These are phyloP conservation scores for Ganoderma sinense DNA, from an alignment of 1,284 basidiomycete species.

Conservation along the genomic window DNA sequence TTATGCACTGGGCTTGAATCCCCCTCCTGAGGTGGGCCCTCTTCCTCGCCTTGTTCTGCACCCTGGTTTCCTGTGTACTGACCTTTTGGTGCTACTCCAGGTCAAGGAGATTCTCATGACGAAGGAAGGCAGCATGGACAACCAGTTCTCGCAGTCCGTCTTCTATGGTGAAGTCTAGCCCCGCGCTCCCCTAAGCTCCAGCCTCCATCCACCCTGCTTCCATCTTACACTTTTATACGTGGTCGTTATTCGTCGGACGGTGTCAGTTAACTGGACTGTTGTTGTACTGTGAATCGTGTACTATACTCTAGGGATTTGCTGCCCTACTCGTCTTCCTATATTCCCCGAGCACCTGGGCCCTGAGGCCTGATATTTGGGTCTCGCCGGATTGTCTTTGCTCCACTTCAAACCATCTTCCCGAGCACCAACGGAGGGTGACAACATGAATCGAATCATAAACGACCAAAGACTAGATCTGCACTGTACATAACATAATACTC, in stretches of 20 bases:
- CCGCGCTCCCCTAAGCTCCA: too few species aligned
- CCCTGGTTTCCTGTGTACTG: background rate
- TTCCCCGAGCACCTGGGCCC: too few species aligned
- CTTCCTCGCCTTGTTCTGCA: background rate
- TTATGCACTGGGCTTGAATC: constrained; percentile 79
- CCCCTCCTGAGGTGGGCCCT: constrained; percentile 75
- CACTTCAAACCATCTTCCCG: background rate
- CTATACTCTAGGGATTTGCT: background rate
- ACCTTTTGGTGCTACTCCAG: constrained; percentile 46
- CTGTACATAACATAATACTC: background rate
- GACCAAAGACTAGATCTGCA: background rate
- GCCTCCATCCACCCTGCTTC: background rate
- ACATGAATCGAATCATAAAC: background rate
- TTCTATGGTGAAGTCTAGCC: constrained; percentile 53
- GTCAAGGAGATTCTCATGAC: constrained; percentile 78
- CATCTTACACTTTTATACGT: background rate
- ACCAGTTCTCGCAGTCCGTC: constrained; percentile 56
- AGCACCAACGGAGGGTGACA: background rate
- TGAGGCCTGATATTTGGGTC: too few species aligned
- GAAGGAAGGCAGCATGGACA: constrained; percentile 54
- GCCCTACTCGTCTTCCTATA: background rate
- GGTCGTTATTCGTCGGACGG: background rate
- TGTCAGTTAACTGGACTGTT: background rate
- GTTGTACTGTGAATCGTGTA: background rate
- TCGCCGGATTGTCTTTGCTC: too few species aligned